phyloP scores from a whole-genome alignment of 805 yeast genomes.

The Tetrapisispora arboricola region DNA sequence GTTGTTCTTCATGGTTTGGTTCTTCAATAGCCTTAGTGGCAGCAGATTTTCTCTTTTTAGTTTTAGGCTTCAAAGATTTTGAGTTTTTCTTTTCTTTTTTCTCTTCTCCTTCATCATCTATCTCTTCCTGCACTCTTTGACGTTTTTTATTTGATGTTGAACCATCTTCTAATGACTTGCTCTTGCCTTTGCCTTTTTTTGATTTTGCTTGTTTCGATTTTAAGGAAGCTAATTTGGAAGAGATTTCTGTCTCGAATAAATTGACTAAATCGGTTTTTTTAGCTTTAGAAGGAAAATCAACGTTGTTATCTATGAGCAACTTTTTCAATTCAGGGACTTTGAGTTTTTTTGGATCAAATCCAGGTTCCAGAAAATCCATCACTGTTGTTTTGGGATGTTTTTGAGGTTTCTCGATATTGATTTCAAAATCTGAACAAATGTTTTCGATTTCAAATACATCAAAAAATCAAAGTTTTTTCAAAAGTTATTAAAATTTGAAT shows the following conservation, averaged over 20 bases:
- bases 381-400: background rate
- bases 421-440: background rate
- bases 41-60: background rate
- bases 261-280: slow-evolving; percentile 55
- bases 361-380: slow-evolving; percentile 24
- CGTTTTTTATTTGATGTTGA: background rate
- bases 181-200: slow-evolving; percentile 30
- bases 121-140: too few species aligned
- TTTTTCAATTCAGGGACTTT: slow-evolving; percentile 62
- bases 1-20: background rate
- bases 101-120: too few species aligned
- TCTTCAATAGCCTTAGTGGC: background rate
- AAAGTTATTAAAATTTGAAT: too few species aligned
- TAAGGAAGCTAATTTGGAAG: slow-evolving; percentile 37
- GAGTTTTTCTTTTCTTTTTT: background rate
- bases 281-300: slow-evolving; percentile 48
- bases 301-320: slow-evolving; percentile 47
- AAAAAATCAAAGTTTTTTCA: too few species aligned
- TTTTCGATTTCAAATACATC: too few species aligned
- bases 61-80: background rate
- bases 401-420: background rate
- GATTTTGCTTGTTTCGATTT: slow-evolving; percentile 25
- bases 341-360: slow-evolving; percentile 54
- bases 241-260: slow-evolving; percentile 42
- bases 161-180: slow-evolving; percentile 15